Conservation (phyloP, 2,329 filamentous ascomycete species). For the Sporothrix dimorphospora region DNA sequence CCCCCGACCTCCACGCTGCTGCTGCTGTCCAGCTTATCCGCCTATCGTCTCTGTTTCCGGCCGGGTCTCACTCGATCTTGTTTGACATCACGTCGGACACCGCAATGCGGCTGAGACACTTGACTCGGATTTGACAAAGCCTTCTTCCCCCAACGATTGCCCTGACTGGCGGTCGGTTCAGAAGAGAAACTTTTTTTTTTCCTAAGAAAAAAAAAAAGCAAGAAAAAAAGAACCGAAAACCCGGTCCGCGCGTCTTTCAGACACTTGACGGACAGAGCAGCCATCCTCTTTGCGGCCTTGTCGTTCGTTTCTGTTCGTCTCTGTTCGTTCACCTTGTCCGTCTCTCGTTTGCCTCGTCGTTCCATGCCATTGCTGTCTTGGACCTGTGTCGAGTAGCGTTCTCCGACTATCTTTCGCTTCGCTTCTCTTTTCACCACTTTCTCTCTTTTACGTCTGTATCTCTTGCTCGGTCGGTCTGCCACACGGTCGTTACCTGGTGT, state of each 20-base stretch:
- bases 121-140: constrained; percentile 28
- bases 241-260: not conserved
- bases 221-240: not conserved
- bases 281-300: constrained; percentile 14
- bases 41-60: constrained; percentile 27
- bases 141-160: constrained; percentile 6
- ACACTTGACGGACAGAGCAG: constrained; percentile 2
- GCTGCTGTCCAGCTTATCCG: not conserved
- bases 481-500: not conserved
- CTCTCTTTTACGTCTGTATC: not conserved
- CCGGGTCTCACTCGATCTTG: constrained; percentile 25
- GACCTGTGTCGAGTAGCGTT: constrained; percentile 11
- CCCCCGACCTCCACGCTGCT: not conserved
- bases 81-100: constrained; percentile 20
- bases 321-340: not conserved
- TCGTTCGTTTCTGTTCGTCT: constrained; percentile 2
- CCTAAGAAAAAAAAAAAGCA: not conserved
- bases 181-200: not conserved
- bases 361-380: constrained; percentile 20
- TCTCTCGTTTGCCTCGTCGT: constrained; percentile 1
- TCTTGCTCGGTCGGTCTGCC: not conserved
- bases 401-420: not conserved
- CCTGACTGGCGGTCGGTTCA: constrained; percentile 13
- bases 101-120: constrained; percentile 31
- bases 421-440: not conserved